phyloP scores from a whole-genome alignment of 2,329 filamentous ascomycete genomes.

The Diaporthe amygdali region DNA sequence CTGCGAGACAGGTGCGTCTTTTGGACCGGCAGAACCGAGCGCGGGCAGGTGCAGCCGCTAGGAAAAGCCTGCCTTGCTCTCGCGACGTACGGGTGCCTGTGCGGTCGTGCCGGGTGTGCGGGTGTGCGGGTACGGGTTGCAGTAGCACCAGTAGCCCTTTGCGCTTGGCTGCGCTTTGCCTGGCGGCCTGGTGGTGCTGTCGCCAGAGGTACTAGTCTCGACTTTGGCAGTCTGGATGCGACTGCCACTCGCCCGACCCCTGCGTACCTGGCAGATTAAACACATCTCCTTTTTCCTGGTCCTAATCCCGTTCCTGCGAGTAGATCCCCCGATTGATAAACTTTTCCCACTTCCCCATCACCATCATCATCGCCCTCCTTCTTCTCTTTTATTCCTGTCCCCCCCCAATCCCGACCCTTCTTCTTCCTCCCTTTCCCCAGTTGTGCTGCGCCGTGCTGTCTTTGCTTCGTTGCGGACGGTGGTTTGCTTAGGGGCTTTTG shows the following conservation, averaged over 20 bases:
- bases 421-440: constrained; percentile 27
- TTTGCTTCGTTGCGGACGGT: constrained; percentile 19
- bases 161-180: neutral
- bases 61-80: neutral
- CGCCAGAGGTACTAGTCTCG: neutral
- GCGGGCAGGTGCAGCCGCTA: neutral
- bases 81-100: constrained; percentile 2
- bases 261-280: constrained; percentile 12
- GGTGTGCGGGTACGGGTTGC: neutral
- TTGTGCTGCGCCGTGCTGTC: constrained; percentile 10
- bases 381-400: neutral
- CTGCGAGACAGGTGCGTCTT: neutral
- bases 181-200: neutral
- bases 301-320: neutral
- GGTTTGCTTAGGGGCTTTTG: constrained; percentile 11
- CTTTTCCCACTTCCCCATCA: constrained; percentile 27
- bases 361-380: neutral
- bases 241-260: constrained; percentile 7
- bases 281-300: constrained; percentile 12
- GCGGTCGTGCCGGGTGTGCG: neutral
- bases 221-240: neutral
- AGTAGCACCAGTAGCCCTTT: neutral
- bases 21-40: no score
- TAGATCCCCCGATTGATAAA: constrained; percentile 32
- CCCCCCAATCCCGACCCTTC: constrained; percentile 13